Percentiles rank a stretch among this genome's conserved stretches.
Evolutionary conservation across 345 rosid species (phyloP).

Genomic region (Populus euphratica): DNA sequence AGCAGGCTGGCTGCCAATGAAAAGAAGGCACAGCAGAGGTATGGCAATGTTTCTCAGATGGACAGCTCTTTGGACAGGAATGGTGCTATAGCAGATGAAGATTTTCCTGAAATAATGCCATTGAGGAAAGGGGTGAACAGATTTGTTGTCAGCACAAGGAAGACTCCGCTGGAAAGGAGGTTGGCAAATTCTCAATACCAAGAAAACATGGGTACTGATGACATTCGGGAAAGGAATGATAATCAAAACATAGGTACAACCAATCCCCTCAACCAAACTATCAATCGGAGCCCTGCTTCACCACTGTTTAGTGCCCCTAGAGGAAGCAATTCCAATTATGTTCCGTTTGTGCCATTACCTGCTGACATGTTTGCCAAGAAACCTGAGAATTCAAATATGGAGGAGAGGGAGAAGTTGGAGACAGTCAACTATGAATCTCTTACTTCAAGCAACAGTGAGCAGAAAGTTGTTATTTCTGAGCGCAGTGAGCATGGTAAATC

Average conservation of each 20-base stretch:
- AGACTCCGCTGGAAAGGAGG: constrained; percentile 31
- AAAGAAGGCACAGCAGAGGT: constrained; percentile 78
- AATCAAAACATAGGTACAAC: constrained; percentile 16
- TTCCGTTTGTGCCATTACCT: constrained; percentile 79
- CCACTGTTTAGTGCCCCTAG: constrained; percentile 30
- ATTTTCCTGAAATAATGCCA: constrained; percentile 37
- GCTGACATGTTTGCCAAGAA: constrained; percentile 70
- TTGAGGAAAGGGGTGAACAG: constrained; percentile 34
- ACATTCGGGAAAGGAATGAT: constrained; percentile 12
- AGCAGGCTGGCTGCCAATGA: constrained; percentile 64
- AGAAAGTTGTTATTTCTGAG: constrained; percentile 16
- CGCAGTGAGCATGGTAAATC: constrained; percentile 5
- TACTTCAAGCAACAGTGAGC: constrained; percentile 21
- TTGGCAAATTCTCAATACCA: constrained; percentile 39
- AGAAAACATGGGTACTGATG: constrained; percentile 28
- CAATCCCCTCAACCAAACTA: constrained; percentile 17
- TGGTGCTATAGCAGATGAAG: constrained; percentile 24
- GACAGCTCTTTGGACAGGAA: constrained; percentile 46
- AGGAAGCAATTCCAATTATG: constrained; percentile 39
- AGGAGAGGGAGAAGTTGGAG: constrained; percentile 24
- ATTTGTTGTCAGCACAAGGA: constrained; percentile 34
- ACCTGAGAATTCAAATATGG: constrained; percentile 31
- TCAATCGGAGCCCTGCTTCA: constrained; percentile 24
- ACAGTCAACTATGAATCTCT: constrained; percentile 7
- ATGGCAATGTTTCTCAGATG: constrained; percentile 65